Evolutionary conservation across 257 asterid species (phyloP).

Genomic region (Galeopsis tetrahit): DNA sequence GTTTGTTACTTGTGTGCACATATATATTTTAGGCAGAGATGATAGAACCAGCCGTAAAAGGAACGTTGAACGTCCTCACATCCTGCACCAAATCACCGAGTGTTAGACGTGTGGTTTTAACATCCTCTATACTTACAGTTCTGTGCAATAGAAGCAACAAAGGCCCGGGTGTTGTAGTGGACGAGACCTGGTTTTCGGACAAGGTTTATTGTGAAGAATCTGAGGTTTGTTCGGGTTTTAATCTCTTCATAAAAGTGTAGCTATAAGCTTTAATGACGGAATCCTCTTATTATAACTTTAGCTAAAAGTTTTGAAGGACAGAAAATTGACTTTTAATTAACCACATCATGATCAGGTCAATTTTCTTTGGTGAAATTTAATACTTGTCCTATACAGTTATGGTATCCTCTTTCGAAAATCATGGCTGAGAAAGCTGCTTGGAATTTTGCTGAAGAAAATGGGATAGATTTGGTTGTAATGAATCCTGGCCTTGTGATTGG

Average conservation of each 20-base stretch:
- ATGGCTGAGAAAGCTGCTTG: conserved; percentile 66
- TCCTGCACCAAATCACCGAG: conserved; percentile 42
- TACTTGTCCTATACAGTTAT: conserved; percentile 4
- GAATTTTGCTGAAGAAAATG: conserved; percentile 47
- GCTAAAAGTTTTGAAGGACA: too few relatives aligned
- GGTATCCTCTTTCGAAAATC: conserved; percentile 46
- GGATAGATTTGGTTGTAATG: conserved; percentile 44
- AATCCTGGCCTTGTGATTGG: conserved; percentile 50
- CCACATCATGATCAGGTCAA: too few relatives aligned
- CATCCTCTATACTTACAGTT: conserved; percentile 62
- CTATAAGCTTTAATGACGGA: too few relatives aligned
- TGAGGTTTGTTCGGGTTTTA: neutral
- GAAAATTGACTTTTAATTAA: too few relatives aligned
- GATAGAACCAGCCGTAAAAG: conserved; percentile 75
- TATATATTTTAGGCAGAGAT: conserved; percentile 35
- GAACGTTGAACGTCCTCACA: conserved; percentile 66
- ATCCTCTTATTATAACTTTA: too few relatives aligned
- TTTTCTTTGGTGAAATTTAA: too few relatives aligned
- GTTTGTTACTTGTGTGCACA: too few relatives aligned
- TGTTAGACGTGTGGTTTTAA: conserved; percentile 55
- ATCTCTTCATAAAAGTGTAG: too few relatives aligned
- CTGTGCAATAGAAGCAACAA: neutral
- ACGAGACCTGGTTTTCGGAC: conserved; percentile 60
- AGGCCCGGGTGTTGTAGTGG: conserved; percentile 21
- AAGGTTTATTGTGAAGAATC: conserved; percentile 40